A percentile compares a stretch with the other conserved stretches of the same genome.
These are phyloP conservation scores for Penicillium cinerascens DNA, from an alignment of 495 filamentous ascomycete species.

Conservation along the genomic window DNA sequence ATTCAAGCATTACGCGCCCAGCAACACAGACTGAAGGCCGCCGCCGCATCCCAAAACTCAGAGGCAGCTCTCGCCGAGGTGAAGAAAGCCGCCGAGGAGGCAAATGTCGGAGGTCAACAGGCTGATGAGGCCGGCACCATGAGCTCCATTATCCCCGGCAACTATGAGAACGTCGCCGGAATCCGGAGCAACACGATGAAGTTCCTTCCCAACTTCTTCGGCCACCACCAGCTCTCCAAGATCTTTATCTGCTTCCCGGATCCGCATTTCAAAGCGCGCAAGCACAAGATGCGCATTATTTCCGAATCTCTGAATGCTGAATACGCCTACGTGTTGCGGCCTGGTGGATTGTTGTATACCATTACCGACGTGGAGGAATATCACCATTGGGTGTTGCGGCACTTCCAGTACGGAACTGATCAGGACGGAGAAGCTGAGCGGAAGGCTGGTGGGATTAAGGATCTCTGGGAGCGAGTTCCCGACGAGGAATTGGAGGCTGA, in stretches of 20 bases:
- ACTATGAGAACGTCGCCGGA: conserved; percentile 82
- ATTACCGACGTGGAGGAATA: conserved; percentile 97
- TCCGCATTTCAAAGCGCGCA: conserved; percentile 94
- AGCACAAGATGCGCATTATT: conserved; percentile 94
- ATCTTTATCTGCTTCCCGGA: conserved; percentile 98
- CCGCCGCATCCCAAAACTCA: conserved; percentile 8
- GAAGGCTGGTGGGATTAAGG: conserved; percentile 44
- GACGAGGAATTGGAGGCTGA: conserved; percentile 68
- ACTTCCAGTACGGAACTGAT: conserved; percentile 55
- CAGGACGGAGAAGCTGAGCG: conserved; percentile 24
- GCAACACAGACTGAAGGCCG: conserved; percentile 43
- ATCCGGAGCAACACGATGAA: conserved; percentile 96
- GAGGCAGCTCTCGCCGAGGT: not conserved
- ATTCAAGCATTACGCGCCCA: conserved; percentile 76
- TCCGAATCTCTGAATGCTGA: conserved; percentile 83
- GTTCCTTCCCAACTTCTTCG: conserved; percentile 94
- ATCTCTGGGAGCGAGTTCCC: conserved; percentile 51
- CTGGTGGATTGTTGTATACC: conserved; percentile 85
- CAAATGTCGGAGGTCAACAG: conserved; percentile 22
- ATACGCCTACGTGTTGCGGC: conserved; percentile 83
- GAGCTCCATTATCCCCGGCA: conserved; percentile 29
- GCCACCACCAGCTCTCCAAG: conserved; percentile 67
- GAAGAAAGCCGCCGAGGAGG: not conserved
- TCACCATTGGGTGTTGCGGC: conserved; percentile 84
- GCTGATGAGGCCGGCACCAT: conserved; percentile 24